Conservation (phyloP, 805 yeast species). For the Metschnikowia rubicola region DNA sequence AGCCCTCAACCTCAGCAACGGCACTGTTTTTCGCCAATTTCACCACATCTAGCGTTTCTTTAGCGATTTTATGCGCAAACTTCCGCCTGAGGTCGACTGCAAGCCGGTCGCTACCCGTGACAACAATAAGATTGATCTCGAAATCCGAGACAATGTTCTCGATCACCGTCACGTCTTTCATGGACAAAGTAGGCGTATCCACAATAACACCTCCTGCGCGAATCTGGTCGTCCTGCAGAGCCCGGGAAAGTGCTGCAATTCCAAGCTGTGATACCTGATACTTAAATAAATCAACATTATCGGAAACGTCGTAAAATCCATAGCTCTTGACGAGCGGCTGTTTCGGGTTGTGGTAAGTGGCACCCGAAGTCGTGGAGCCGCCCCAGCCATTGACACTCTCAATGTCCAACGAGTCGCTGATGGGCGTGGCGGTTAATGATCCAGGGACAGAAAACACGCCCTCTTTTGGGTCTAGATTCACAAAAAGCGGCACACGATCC, state of each 20-base stretch:
- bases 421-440: constrained; percentile 74
- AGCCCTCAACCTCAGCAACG: constrained; percentile 68
- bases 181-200: constrained; percentile 67
- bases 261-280: constrained; percentile 48
- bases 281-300: constrained; percentile 57
- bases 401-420: constrained; percentile 76
- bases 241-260: constrained; percentile 44
- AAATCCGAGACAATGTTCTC: constrained; percentile 59
- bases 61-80: constrained; percentile 32
- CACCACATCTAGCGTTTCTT: constrained; percentile 41
- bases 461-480: constrained; percentile 73
- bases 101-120: constrained; percentile 73
- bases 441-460: constrained; percentile 82
- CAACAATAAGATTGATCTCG: constrained; percentile 57
- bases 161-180: constrained; percentile 49
- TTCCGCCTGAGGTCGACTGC: constrained; percentile 59
- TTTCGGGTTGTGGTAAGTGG: constrained; percentile 74
- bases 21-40: constrained; percentile 75
- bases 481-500: constrained; percentile 63
- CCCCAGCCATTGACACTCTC: constrained; percentile 74
- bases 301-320: constrained; percentile 61
- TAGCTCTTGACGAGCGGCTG: constrained; percentile 82
- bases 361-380: constrained; percentile 66
- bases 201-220: constrained; percentile 58
- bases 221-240: constrained; percentile 46